Conservation (phyloP, 768 basidiomycete genomes). For the Phanerochaete sordida region DNA sequence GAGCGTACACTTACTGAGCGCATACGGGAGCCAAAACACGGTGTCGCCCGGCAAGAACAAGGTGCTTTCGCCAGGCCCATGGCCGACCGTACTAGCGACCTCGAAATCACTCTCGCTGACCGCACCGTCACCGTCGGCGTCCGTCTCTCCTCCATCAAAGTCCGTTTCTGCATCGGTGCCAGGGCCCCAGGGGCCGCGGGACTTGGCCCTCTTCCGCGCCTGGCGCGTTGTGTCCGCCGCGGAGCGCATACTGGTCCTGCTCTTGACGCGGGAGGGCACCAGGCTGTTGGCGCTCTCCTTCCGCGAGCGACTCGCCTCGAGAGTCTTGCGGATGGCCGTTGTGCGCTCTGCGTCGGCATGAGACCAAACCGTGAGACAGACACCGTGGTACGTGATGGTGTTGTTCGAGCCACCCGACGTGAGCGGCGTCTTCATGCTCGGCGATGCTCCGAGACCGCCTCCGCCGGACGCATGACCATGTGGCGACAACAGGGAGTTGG, state of each 20-base stretch:
- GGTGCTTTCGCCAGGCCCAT: slow-evolving; percentile 84
- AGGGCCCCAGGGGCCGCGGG: slow-evolving; percentile 70
- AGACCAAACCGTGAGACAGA: slow-evolving; percentile 93
- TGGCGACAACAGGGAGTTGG: slow-evolving; percentile 48
- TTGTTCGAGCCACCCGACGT: slow-evolving; percentile 27
- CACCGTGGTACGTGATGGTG: slow-evolving; percentile 80
- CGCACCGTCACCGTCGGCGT: slow-evolving; percentile 66
- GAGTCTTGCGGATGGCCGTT: slow-evolving; percentile 76
- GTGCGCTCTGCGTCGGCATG: slow-evolving; percentile 90
- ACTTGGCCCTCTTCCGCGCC: slow-evolving; percentile 51
- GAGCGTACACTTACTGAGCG: slow-evolving; percentile 74
- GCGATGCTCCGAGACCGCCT: slow-evolving; percentile 11
- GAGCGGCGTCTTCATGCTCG: slow-evolving; percentile 22
- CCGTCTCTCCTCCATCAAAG: slow-evolving; percentile 55
- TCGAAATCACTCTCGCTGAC: slow-evolving; percentile 90
- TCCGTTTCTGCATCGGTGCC: slow-evolving; percentile 68
- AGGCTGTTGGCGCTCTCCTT: slow-evolving; percentile 75
- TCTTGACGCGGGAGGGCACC: slow-evolving; percentile 57
- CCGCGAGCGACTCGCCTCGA: slow-evolving; percentile 73
- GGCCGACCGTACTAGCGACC: slow-evolving; percentile 73
- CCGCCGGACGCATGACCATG: slow-evolving; percentile 22
- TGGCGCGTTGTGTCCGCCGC: slow-evolving; percentile 54
- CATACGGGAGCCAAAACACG: slow-evolving; percentile 94
- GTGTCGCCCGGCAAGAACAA: slow-evolving; percentile 86
- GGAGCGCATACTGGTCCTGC: slow-evolving; percentile 37